phyloP scores from a whole-genome alignment of 2,329 filamentous ascomycete species.

The Fusarium dlaminii region DNA sequence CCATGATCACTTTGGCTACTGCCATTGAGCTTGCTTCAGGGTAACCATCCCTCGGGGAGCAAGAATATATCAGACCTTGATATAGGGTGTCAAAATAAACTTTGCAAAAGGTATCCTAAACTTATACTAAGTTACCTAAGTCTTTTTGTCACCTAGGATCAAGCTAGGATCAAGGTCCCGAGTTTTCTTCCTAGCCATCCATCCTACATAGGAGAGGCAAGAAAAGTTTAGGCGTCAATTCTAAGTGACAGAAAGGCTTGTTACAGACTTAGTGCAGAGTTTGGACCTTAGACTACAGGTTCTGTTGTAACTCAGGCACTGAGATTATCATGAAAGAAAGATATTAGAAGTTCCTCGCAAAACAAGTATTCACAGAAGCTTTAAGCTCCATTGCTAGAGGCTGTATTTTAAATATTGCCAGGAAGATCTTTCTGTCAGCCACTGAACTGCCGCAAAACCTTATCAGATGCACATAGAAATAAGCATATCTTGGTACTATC shows the following conservation, averaged over 20 bases:
- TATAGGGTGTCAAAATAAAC: not conserved
- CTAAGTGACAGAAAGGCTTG: not conserved
- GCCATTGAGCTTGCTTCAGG: not conserved
- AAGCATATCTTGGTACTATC: not conserved
- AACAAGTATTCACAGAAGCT: not conserved
- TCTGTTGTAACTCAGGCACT: not conserved
- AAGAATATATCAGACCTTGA: not conserved
- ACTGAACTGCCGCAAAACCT: not conserved
- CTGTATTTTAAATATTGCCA: not conserved
- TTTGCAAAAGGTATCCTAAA: not conserved
- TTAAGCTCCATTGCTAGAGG: not conserved
- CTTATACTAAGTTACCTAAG: no score
- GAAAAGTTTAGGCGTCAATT: not conserved
- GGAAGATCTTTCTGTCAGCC: not conserved
- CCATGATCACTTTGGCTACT: not conserved
- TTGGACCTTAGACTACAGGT: not conserved
- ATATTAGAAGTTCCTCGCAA: no score
- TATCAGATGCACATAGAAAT: not conserved
- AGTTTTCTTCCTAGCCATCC: not conserved
- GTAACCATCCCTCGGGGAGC: not conserved
- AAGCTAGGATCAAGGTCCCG: not conserved
- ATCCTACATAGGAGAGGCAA: not conserved
- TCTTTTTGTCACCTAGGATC: not conserved
- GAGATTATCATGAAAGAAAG: not conserved
- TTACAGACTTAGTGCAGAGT: not conserved